These are phyloP conservation scores for Nematocida sp. DNA, from an alignment of 371 early-diverging fungal genomes.

Conservation along the genomic window DNA sequence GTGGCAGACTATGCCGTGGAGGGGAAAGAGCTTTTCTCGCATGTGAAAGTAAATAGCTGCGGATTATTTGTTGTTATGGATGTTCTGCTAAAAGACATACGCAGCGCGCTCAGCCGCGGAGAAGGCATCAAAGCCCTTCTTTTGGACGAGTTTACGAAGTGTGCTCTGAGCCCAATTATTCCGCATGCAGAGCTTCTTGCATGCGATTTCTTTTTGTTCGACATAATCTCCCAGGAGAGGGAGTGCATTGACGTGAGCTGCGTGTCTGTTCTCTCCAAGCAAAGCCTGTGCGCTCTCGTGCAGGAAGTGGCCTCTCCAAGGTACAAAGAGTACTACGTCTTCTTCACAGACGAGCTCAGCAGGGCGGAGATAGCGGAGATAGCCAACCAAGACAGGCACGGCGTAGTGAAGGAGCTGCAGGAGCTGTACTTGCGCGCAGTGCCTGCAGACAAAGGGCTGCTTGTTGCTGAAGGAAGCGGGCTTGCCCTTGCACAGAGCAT, in stretches of 20 bases:
- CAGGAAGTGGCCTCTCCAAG: slow-evolving; percentile 58
- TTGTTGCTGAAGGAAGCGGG: background rate
- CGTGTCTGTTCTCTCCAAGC: slow-evolving; percentile 52
- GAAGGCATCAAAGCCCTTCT: slow-evolving; percentile 59
- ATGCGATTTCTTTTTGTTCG: slow-evolving; percentile 64
- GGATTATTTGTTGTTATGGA: slow-evolving; percentile 35
- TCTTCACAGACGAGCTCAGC: slow-evolving; percentile 58
- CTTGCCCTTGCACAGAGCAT: slow-evolving; percentile 41
- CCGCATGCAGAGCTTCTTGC: slow-evolving; percentile 57
- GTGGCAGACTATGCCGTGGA: slow-evolving; percentile 19
- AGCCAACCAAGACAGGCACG: slow-evolving; percentile 58
- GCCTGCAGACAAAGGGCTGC: slow-evolving; percentile 37
- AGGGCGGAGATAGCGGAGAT: slow-evolving; percentile 53
- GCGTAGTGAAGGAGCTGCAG: slow-evolving; percentile 60
- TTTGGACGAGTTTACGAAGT: slow-evolving; percentile 61
- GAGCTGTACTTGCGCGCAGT: slow-evolving; percentile 61
- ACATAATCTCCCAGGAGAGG: slow-evolving; percentile 55
- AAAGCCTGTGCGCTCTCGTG: slow-evolving; percentile 53
- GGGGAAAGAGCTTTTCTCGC: background rate
- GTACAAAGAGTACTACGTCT: slow-evolving; percentile 59
- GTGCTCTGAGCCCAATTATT: slow-evolving; percentile 57
- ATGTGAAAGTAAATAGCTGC: background rate
- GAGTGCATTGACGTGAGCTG: slow-evolving; percentile 54
- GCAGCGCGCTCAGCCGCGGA: slow-evolving; percentile 47
- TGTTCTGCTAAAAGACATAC: slow-evolving; percentile 24